Evolutionary conservation across 2,329 filamentous ascomycete species (phyloP), one percentile per base, ranked within the genome.

Genomic region (Cyphellophora europaea): DNA sequence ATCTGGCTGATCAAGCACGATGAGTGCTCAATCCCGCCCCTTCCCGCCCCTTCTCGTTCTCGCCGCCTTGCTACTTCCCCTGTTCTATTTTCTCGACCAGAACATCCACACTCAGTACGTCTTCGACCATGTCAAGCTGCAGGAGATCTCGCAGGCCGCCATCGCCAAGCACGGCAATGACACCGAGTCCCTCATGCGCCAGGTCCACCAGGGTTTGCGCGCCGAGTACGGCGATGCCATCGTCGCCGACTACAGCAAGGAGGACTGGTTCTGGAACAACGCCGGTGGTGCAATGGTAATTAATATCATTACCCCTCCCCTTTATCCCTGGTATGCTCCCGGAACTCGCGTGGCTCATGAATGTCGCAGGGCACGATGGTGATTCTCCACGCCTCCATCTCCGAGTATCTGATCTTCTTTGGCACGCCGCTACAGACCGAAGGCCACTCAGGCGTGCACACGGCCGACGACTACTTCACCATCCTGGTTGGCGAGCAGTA

Each of bases 401-500:
- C 86, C 13, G 87, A 94, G 61, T 93, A 93, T 63, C 67, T 93
- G 48, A 91, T 93, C 58, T 78, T 93, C 62, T 93, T 91, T 57
- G 85, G 84, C 56, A 84, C 82, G 1, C 72, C 83, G 6, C 63
- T 88, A 48, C 86, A 86, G 50, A 93, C 87, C 10, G 86, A 93
- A 62, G 87, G 87, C 42, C 86, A 93, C 69, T 76, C 77, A 2
- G 87, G 87, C 45, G 82, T 86, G 33, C 87, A 93, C 70, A 89
- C 85, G 10, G 86, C 86, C 11, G 83, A 93, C 62, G 87, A 94
- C 68, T 94, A 91, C 70, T 94, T 94, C 71, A 76, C 88, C 69
- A 93, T 94, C 67, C 70, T 94, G 19, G 67, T 68, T 11, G 87
- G 87, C 50, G 76, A 78, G 50, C 79, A 93, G 62, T 69, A 75